A percentile compares a stretch with the other conserved stretches of the same genome.
Evolutionary conservation across 1,139 yeast genomes (phyloP).

Genomic region (Tardiomyces depauwii): DNA sequence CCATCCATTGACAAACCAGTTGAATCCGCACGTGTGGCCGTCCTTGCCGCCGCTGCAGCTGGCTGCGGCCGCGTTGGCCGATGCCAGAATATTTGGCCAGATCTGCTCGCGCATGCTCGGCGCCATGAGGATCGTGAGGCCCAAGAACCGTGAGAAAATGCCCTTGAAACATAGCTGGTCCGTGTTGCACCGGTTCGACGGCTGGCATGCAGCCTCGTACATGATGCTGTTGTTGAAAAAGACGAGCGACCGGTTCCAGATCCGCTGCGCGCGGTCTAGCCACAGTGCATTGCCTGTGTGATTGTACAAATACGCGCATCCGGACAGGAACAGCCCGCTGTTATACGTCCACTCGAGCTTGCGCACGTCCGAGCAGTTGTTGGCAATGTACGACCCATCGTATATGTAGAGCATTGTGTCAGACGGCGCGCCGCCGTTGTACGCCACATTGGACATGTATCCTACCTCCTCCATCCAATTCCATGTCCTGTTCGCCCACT

Average conservation of each 20-base stretch:
- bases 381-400: conserved; percentile 59
- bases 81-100: conserved; percentile 33
- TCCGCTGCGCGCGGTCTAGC: conserved; percentile 39
- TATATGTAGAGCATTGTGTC: conserved; percentile 33
- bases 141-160: conserved; percentile 55
- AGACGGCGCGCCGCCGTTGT: conserved; percentile 3
- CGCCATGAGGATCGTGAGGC: conserved; percentile 45
- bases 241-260: conserved; percentile 42
- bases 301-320: conserved; percentile 62
- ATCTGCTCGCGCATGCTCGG: conserved; percentile 39
- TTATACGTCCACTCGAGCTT: conserved; percentile 65
- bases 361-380: conserved; percentile 46
- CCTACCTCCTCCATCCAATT: conserved; percentile 52
- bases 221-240: conserved; percentile 40
- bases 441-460: conserved; percentile 26
- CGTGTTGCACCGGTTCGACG: conserved; percentile 43
- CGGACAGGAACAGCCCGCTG: conserved; percentile 63
- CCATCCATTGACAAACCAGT: conserved; percentile 46
- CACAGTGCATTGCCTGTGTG: conserved; percentile 48
- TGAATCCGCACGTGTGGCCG: conserved; percentile 66
- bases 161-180: conserved; percentile 78
- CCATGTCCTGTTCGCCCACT: conserved; percentile 57
- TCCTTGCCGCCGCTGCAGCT: conserved; percentile 67
- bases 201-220: conserved; percentile 65
- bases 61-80: conserved; percentile 58